Evolutionary conservation across 2,329 filamentous ascomycete species (phyloP).

Genomic region (Epichloe hybrida): DNA sequence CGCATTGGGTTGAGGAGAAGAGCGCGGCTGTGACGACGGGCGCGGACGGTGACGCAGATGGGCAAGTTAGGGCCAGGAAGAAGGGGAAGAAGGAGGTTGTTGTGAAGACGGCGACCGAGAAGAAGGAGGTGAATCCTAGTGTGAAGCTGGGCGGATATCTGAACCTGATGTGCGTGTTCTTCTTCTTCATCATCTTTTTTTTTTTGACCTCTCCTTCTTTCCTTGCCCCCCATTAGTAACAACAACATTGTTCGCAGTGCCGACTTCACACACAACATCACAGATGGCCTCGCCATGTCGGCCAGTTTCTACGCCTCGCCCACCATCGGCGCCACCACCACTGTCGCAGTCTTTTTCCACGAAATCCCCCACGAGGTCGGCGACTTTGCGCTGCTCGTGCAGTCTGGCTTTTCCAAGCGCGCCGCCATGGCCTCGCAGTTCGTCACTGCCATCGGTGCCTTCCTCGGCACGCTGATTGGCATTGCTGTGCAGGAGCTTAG

Average conservation of each 20-base stretch:
- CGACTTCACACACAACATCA: slow-evolving; percentile 98
- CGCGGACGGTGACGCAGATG: slow-evolving; percentile 14
- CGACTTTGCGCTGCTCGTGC: slow-evolving; percentile 89
- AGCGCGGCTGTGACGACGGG: slow-evolving; percentile 17
- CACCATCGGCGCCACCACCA: slow-evolving; percentile 89
- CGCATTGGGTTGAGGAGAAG: slow-evolving; percentile 14
- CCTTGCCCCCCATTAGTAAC: not conserved
- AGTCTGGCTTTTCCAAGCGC: slow-evolving; percentile 87
- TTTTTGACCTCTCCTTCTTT: no score
- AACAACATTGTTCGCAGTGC: slow-evolving; percentile 32
- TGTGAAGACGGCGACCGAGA: slow-evolving; percentile 20
- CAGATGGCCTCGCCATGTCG: slow-evolving; percentile 86
- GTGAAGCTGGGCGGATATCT: slow-evolving; percentile 85
- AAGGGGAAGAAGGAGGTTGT: slow-evolving; percentile 17
- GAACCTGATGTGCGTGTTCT: slow-evolving; percentile 57
- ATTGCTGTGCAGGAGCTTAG: slow-evolving; percentile 87
- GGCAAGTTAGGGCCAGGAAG: slow-evolving; percentile 23
- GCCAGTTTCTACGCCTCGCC: slow-evolving; percentile 98
- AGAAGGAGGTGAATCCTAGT: slow-evolving; percentile 62
- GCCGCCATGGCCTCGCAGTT: slow-evolving; percentile 95
- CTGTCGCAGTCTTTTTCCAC: slow-evolving; percentile 97
- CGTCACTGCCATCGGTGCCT: slow-evolving; percentile 77
- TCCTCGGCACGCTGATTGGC: slow-evolving; percentile 86
- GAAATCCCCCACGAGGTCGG: slow-evolving; percentile 94
- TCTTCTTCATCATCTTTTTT: no score